Evolutionary conservation across 345 rosid genomes (phyloP), one percentile per base, ranked within the genome.

Genomic region (Alliaria petiolata): DNA sequence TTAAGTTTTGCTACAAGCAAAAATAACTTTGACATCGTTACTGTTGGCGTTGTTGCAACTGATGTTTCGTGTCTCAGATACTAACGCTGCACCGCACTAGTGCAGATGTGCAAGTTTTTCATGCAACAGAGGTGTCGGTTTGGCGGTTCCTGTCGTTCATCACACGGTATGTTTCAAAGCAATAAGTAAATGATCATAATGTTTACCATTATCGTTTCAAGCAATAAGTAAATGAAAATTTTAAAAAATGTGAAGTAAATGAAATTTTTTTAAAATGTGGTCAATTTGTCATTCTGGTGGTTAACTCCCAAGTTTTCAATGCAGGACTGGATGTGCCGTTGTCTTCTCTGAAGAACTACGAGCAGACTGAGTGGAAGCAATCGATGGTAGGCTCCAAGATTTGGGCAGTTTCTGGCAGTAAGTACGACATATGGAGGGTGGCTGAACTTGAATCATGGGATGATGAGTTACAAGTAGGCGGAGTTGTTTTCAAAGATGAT

Each of bases 101-200:
- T 86, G 93, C 99, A 95, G 97, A 87, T 91, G 26, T 95, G 99
- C 97, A 95, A 95, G 89, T 89, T 89, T 89, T 95, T 91, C 84
- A 82, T 83, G 80, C 96, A 91, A 84, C 89, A 89, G 80, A 83
- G 96, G 67, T 91, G 99, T 85, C 93, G 96, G 76, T 95, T 88
- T 91, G 97, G 95, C 72, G 65, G 85, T 76, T 82, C 73, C 60
- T 95, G 99, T 83, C 95, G 99, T 84, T 78, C 78, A 61, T 91
- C 96, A 39, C 97, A 91, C 80, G 97, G 99, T 91, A 91, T 78
- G 93, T 80, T 71, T 35, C 52, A 45, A 28, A n/a, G 51, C 33
- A 3, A 35, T 16, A 13, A n/a, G 25, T 46, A 25, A 11, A 64
- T 46, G 26, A 61, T 30, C 36, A 50, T 11, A 16, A 0, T 54